These are phyloP conservation scores for Vaccinium vitisidaea DNA, from an alignment of 148 eudicot genomes.

Conservation along the genomic window DNA sequence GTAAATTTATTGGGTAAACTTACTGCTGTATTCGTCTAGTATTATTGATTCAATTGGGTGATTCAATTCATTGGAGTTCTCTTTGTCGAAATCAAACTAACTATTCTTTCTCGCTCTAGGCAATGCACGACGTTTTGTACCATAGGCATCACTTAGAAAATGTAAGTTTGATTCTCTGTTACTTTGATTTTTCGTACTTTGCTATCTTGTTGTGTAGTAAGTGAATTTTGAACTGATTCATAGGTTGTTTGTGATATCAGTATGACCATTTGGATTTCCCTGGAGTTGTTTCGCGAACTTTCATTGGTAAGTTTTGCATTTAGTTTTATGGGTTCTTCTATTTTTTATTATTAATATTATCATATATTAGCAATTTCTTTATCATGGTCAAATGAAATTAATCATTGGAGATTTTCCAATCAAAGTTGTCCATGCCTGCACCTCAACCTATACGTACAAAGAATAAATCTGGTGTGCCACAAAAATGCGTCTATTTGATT, in stretches of 20 bases:
- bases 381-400: not conserved
- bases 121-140: slow-evolving; percentile 92
- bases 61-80: not conserved
- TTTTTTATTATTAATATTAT: not conserved
- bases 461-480: not conserved
- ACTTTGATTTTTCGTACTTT: not conserved
- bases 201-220: not conserved
- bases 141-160: slow-evolving; percentile 68
- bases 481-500: not conserved
- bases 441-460: not conserved
- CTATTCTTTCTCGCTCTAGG: slow-evolving; percentile 40
- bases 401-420: not conserved
- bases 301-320: slow-evolving; percentile 52
- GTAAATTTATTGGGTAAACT: not conserved
- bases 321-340: not conserved
- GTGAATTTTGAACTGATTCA: slow-evolving; percentile 11
- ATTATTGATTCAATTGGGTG: not conserved
- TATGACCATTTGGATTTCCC: slow-evolving; percentile 99
- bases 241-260: slow-evolving; percentile 37
- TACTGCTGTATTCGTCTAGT: not conserved
- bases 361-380: not conserved
- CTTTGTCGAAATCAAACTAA: not conserved
- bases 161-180: slow-evolving; percentile 37
- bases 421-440: not conserved
- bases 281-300: slow-evolving; percentile 97